Percentiles rank a stretch among this genome's conserved stretches.
These are phyloP conservation scores for Stromatinia cepivora DNA, from an alignment of 2,329 filamentous ascomycete genomes.

Conservation along the genomic window DNA sequence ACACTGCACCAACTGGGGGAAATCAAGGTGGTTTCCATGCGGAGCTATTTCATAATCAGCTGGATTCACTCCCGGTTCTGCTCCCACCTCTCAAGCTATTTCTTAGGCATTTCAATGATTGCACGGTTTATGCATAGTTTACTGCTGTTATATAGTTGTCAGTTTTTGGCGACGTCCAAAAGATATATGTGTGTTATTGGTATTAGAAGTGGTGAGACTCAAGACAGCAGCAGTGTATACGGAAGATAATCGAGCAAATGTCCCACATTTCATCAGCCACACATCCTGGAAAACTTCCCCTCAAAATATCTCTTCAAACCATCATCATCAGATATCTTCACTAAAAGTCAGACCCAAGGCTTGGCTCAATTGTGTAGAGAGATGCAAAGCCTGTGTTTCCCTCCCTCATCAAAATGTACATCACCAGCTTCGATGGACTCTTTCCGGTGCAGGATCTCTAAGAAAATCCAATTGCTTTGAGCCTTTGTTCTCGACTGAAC, in stretches of 20 bases:
- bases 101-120: not conserved
- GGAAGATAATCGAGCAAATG: no score
- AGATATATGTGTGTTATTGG: not conserved
- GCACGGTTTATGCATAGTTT: not conserved
- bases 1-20: constrained; percentile 1
- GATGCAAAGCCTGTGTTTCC: not conserved
- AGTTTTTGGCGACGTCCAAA: not conserved
- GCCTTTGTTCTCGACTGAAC: not conserved
- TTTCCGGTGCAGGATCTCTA: no score
- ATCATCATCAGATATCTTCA: no score
- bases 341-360: no score
- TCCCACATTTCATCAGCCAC: not conserved
- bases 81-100: not conserved
- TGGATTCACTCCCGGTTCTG: not conserved
- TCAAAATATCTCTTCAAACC: no score
- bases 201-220: constrained; percentile 1
- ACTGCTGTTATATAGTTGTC: not conserved
- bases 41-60: not conserved
- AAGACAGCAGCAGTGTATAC: no score
- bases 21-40: not conserved
- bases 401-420: not conserved
- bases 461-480: not conserved
- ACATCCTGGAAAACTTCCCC: no score
- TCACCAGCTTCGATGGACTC: no score
- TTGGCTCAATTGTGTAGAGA: no score